phyloP scores from a whole-genome alignment of 2,329 filamentous ascomycete genomes.

The Fusarium setosum region DNA sequence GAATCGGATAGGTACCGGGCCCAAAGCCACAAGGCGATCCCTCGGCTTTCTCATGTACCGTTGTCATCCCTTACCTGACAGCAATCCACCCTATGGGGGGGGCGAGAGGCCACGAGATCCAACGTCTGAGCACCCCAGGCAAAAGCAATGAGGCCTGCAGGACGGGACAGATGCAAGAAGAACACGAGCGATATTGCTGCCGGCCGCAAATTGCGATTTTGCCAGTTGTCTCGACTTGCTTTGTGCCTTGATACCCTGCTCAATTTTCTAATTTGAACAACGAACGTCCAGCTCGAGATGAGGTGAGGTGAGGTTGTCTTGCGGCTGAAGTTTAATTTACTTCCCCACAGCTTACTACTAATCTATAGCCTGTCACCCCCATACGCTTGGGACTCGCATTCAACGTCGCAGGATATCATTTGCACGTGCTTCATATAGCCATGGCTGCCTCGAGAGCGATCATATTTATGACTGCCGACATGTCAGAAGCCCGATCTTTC shows the following conservation, averaged over 20 bases:
- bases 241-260: neutral
- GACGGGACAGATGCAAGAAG: conserved; percentile 11
- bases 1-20: neutral
- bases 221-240: neutral
- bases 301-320: neutral
- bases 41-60: neutral
- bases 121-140: conserved; percentile 11
- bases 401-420: neutral
- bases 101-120: neutral
- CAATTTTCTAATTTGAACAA: neutral
- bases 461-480: neutral
- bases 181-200: no score
- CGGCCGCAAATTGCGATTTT: no score
- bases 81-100: neutral
- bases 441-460: no score
- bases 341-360: neutral
- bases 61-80: conserved; percentile 1
- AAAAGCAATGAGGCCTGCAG: conserved; percentile 32
- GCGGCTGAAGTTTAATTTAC: neutral
- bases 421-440: neutral
- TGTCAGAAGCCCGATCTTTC: neutral
- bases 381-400: no score
- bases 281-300: neutral
- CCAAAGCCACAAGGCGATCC: neutral
- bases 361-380: no score